phyloP scores from a whole-genome alignment of 495 filamentous ascomycete species.

The Xanthoparmelia taractica region DNA sequence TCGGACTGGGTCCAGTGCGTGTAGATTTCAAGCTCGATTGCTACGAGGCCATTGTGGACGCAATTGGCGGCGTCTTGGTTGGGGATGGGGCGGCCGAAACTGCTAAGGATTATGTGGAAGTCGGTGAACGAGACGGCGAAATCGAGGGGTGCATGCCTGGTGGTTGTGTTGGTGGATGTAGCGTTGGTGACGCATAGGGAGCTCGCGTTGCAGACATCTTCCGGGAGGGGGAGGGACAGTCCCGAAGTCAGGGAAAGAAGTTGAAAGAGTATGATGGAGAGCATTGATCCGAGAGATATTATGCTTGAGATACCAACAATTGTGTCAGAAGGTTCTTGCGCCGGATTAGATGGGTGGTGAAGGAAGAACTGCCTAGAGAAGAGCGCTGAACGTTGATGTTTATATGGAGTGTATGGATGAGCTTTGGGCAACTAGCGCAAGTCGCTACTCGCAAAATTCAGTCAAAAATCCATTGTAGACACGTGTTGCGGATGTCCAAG shows the following conservation, averaged over 20 bases:
- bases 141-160: too few species aligned
- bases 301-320: not conserved
- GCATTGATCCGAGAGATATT: not conserved
- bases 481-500: not conserved
- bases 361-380: not conserved
- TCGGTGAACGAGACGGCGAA: too few species aligned
- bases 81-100: not conserved
- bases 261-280: not conserved
- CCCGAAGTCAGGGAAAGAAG: too few species aligned
- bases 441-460: too few species aligned
- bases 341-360: not conserved
- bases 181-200: too few species aligned
- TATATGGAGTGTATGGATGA: not conserved
- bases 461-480: not conserved
- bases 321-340: not conserved
- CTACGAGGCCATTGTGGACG: not conserved
- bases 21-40: not conserved
- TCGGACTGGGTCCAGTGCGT: not conserved
- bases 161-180: too few species aligned
- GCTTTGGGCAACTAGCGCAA: not conserved
- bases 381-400: not conserved
- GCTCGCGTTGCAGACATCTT: too few species aligned
- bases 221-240: too few species aligned
- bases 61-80: not conserved
- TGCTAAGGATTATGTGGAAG: not conserved